Base-by-base conservation (phyloP, 371 early-diverging fungal species). In the Mortierella sp. region DNA sequence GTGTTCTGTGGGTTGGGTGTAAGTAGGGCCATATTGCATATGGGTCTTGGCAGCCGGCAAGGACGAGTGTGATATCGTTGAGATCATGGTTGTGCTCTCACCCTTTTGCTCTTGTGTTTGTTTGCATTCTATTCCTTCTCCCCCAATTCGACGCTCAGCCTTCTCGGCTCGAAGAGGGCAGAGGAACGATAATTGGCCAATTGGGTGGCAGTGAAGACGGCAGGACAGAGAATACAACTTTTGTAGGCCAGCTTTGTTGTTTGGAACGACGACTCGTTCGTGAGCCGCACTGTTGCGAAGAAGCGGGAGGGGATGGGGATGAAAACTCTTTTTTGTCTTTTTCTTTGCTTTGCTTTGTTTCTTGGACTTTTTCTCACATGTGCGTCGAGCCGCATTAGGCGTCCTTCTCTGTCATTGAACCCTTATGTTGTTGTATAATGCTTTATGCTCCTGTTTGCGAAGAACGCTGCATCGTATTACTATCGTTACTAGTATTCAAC, bases 161-260 rank as follows among this genome's bases (percentile, higher is more conserved):
- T 24, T 65, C 24, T 65, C 65, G 65, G 65, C 65, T 65, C 65
- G 65, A 65, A 38, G 63, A 34, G 38, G 4, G 63, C 13, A 63
- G 34, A 7, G 28, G 13, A 10, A 14, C 11, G 28, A 16, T 2
- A 31, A 34, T 8, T 9, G 10, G 65, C 65, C 65, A 65, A 65
- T 65, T 8, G 65, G 65, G 65, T 65, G 57, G 26, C 6, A 16
- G n/a, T 7, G 8, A 24, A 14, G 28, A 9, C 19, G 57, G 7
- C 9, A 21, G 21, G 38, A 65, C 4, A 19, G 58, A 58, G 13
- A 24, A 21, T 21, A 60, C 63, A 60, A 60, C 63, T 60, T 60
- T 60, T 13, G 13, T 13, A 13, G 28, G 63, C 63, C 65, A 38
- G 65, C 65, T 65, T 65, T 65, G 34, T 65, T 38, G 60, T 60